Evolutionary conservation across 2,329 filamentous ascomycete species (phyloP), one percentile per base, ranked within the genome.

Genomic region (Metarhizium rileyi): DNA sequence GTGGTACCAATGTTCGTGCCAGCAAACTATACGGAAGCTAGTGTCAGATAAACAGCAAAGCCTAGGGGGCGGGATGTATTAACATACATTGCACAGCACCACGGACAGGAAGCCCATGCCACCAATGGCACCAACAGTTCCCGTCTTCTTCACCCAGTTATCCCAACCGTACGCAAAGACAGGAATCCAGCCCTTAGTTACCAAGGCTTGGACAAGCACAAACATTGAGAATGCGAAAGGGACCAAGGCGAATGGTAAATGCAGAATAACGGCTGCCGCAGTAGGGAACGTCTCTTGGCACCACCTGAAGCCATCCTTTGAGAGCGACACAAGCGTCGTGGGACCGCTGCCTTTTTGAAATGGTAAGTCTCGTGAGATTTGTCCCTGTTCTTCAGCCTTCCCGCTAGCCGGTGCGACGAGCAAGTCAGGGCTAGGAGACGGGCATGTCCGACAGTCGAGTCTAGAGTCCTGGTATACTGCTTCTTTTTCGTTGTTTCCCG

Each of bases 1-100:
- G 84, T 84, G 0, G 84, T 86, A 30, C 85, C 84, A 47, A 88
- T 88, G 55, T 88, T 88, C 2, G 85, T 88, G 18, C 85, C 85
- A 0, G 85, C 82, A 56, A 87, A 88, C 83, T 87, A 16, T 7
- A 16, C 22, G n/a, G n/a, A 53, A 20, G 16, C 10, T 16, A 46
- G n/a, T 30, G 7, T 7, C 12, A 14, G 23, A 18, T 48, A 4
- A 41, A 30, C 18, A 20, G 43, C 40, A 48, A 22, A 22, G 12
- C 3, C 12, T 2, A 5, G 16, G 18, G 23, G 25, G 30, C 27
- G 40, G 14, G 44, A 4, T 3, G 2, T 12, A 28, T 10, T 46
- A 45, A 74, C 83, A 72, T 62, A 87, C 84, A 53, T 88, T 88
- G 66, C 83, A 86, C 0, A 89, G 63, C 10, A 87, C 72, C 0